Percentiles rank a stretch among this genome's conserved stretches.
phyloP scores from a whole-genome alignment of 2,329 filamentous ascomycete genomes.

The Paracorniculantispora psalliotae region DNA sequence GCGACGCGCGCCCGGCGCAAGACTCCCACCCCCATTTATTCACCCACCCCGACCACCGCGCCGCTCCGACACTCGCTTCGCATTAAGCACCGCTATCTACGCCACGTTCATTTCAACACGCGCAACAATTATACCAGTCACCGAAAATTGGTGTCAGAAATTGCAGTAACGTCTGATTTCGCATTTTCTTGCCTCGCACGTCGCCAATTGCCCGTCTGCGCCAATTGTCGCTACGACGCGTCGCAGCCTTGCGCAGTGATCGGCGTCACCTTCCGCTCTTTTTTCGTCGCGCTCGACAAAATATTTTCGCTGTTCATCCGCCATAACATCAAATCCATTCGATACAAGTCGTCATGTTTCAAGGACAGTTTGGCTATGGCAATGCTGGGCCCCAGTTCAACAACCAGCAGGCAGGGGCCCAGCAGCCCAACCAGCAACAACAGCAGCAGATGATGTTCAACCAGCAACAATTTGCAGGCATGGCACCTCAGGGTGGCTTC shows the following conservation, averaged over 20 bases:
- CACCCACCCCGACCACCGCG: neutral
- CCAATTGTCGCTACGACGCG: slow-evolving; percentile 9
- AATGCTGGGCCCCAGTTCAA: slow-evolving; percentile 15
- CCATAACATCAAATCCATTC: neutral
- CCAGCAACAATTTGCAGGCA: slow-evolving; percentile 48
- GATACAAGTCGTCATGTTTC: slow-evolving; percentile 5
- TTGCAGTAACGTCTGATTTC: neutral
- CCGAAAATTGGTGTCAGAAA: neutral
- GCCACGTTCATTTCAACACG: neutral
- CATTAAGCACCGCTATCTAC: neutral
- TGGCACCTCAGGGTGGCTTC: slow-evolving; percentile 48
- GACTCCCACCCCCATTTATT: neutral
- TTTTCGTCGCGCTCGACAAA: neutral
- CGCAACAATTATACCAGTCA: neutral
- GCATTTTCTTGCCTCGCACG: neutral
- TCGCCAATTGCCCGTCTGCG: neutral
- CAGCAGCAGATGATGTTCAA: slow-evolving; percentile 34
- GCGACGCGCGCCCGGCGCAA: slow-evolving; percentile 10
- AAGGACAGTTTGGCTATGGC: slow-evolving; percentile 12
- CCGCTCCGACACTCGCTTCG: neutral
- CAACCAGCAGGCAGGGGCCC: slow-evolving; percentile 19
- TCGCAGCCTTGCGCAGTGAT: slow-evolving; percentile 5
- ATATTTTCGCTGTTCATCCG: neutral
- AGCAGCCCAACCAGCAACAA: slow-evolving; percentile 24
- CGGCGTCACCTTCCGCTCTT: neutral